Base-by-base conservation (phyloP, 2,329 filamentous ascomycete species). In the Arthrobotrys entomopaga region DNA sequence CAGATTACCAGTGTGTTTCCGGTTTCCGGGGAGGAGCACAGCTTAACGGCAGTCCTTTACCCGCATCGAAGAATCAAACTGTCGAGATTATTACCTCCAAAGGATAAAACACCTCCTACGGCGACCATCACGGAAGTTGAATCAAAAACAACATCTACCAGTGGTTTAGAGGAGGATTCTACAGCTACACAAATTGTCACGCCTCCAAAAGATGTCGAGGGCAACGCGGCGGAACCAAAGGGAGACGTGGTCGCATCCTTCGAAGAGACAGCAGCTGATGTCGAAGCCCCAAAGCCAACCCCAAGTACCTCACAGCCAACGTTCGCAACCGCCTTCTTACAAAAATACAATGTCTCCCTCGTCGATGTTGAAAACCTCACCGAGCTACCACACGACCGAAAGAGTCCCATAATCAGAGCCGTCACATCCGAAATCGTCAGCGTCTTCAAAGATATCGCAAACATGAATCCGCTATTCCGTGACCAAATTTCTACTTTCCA, bases 361-460 rank as follows among this genome's bases (percentile, higher is more conserved):
- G 95, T 96, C 77, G 96, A 97, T 78, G 93, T 98, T 43, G 93
- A 98, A 76, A 99, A 99, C 79, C 85, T 99, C 63, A 85, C 86
- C 0, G 95, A 99, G 79, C 91, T 97, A 79, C 90, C 93, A 0
- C 91, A 91, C 80, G 95, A 98, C 81, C 90, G 92, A 80, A 96
- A 94, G 82, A 95, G 91, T 79, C 90, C 90, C 16, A 89, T 95
- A 38, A 93, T 98, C 73, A 90, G 92, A 65, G 95, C 95, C 11
- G 89, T 99, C 52, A 95, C 94, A 57, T 97, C 94, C 79, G 96
- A 99, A 83, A 98, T 99, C 75, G 93, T 99, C 80, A 98, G 97
- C 81, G 95, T 97, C 0, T 98, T 97, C 85, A 98, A 97, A 83
- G 93, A 98, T 81, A 92, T 99, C 63, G 94, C 94, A 8, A 90